Conservation (phyloP, 495 filamentous ascomycete genomes). For the Podospora pseudopauciseta region DNA sequence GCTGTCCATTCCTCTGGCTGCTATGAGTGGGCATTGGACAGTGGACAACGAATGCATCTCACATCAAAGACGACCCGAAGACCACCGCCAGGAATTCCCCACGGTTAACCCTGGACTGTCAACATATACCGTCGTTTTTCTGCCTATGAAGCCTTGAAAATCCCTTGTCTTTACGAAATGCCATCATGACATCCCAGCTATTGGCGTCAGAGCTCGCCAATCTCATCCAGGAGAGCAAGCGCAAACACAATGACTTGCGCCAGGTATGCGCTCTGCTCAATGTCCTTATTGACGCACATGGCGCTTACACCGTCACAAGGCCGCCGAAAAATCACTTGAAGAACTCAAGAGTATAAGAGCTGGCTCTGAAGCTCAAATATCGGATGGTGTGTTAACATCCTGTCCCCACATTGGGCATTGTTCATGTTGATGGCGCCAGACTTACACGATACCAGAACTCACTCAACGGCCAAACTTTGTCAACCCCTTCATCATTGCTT, state of each 20-base stretch:
- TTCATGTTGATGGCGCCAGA: not conserved
- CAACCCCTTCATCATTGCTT: constrained; percentile 89
- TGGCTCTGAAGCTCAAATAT: constrained; percentile 76
- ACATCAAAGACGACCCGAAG: not conserved
- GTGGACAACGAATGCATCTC: not conserved
- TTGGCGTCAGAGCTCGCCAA: constrained; percentile 84
- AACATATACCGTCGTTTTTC: not conserved
- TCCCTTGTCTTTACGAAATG: constrained; percentile 15
- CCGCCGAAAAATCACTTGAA: constrained; percentile 88
- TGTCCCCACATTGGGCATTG: not conserved
- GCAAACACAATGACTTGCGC: constrained; percentile 84
- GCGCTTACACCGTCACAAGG: constrained; percentile 47
- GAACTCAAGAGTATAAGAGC: constrained; percentile 78
- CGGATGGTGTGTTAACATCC: constrained; percentile 61
- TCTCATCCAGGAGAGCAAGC: constrained; percentile 91
- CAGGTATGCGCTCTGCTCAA: constrained; percentile 52
- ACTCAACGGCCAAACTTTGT: constrained; percentile 76
- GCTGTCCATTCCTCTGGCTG: not conserved
- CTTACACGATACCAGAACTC: constrained; percentile 60
- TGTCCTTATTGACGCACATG: not conserved
- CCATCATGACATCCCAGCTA: constrained; percentile 88
- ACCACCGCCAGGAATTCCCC: not conserved
- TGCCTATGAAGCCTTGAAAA: not conserved
- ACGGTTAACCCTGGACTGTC: not conserved
- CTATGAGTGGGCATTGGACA: not conserved